These are phyloP conservation scores for Vigna hirtella DNA, from an alignment of 306 rosid genomes.

Conservation along the genomic window DNA sequence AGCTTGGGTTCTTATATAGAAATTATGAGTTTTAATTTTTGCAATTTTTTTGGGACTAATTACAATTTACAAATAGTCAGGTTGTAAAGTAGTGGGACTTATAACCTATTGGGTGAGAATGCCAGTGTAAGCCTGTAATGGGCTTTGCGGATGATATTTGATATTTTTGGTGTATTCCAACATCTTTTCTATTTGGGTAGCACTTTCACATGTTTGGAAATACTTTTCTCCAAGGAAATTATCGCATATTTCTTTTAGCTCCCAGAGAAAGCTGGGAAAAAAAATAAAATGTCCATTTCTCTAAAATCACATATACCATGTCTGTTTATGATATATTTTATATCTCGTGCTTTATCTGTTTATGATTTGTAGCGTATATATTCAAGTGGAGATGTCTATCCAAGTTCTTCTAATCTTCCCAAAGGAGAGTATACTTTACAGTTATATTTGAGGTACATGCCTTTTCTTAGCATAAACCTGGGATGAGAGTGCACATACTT, in stretches of 20 bases:
- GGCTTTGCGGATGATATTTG: conserved; percentile 17
- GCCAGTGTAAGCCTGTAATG: conserved; percentile 23
- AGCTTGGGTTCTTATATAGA: conserved; percentile 9
- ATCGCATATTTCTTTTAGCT: not conserved
- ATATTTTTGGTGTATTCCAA: conserved; percentile 28
- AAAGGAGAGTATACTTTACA: conserved; percentile 91
- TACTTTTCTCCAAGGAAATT: not conserved
- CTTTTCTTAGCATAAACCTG: conserved; percentile 42
- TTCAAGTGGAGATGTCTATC: conserved; percentile 92
- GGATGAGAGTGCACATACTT: conserved; percentile 25
- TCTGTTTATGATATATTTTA: conserved; percentile 37
- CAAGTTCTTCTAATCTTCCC: conserved; percentile 75
- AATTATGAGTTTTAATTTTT: conserved; percentile 33
- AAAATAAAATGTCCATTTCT: not conserved
- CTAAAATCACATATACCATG: not conserved
- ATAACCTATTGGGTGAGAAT: conserved; percentile 27
- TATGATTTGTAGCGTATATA: conserved; percentile 64
- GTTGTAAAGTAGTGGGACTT: conserved; percentile 9
- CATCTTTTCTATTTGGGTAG: conserved; percentile 26
- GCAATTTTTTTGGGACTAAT: conserved; percentile 7
- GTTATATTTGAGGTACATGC: conserved; percentile 75
- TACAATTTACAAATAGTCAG: not conserved
- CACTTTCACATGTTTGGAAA: conserved; percentile 17
- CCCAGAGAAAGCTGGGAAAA: not conserved
- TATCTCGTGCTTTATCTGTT: conserved; percentile 32